These are phyloP conservation scores for Mucor piriformis DNA, from an alignment of 371 early-diverging fungal genomes.

Conservation along the genomic window DNA sequence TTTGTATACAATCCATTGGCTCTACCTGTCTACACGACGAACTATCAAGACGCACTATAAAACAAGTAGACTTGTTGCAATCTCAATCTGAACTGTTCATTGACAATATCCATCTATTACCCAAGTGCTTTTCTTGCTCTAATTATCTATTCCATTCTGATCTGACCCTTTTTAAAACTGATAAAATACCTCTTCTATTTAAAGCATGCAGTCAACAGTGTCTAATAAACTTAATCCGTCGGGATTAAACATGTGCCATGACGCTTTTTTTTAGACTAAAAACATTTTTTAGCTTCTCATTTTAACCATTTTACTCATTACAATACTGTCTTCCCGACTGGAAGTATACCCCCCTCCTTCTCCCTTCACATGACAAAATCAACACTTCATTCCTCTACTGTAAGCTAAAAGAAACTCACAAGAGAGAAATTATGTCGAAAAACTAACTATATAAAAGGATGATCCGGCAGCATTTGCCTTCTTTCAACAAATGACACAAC, in stretches of 20 bases:
- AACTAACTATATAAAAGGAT: slow-evolving; percentile 23
- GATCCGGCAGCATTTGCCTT: slow-evolving; percentile 46
- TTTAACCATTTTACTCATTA: neutral
- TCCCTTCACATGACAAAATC: too few relatives aligned
- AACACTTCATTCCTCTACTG: neutral
- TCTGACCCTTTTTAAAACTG: neutral
- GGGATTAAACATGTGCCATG: neutral
- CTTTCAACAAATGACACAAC: slow-evolving; percentile 39
- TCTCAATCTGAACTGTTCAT: neutral
- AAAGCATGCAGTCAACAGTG: slow-evolving; percentile 21
- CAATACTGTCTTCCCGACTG: neutral
- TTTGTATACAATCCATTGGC: slow-evolving; percentile 26
- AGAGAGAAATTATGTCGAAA: neutral
- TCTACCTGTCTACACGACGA: slow-evolving; percentile 8
- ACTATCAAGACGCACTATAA: neutral
- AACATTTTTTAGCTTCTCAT: neutral
- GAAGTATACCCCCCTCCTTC: neutral
- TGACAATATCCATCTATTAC: neutral
- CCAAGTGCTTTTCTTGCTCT: slow-evolving; percentile 1
- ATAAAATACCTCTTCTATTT: slow-evolving; percentile 4
- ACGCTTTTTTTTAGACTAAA: neutral
- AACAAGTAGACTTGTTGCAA: neutral
- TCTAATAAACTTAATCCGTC: neutral
- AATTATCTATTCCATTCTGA: neutral
- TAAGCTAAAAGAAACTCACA: neutral